Percentiles rank a stretch among this genome's conserved stretches.
Conservation (phyloP, 345 rosid species). For the Zanthoxylum bungeanum region DNA sequence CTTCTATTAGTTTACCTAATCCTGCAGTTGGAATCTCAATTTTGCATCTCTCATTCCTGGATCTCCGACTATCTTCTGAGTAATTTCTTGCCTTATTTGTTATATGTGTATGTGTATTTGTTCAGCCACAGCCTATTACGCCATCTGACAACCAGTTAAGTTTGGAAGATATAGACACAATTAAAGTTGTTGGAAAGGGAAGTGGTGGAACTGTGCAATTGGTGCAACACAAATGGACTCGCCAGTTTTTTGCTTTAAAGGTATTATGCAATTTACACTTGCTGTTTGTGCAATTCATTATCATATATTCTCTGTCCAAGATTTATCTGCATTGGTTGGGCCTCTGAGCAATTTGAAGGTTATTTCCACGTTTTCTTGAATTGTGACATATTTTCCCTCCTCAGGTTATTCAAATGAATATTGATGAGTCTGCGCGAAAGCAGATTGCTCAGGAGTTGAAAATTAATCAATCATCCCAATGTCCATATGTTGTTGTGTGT, state of each 20-base stretch:
- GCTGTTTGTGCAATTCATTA: neutral
- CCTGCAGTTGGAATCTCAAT: neutral
- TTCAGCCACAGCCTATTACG: slow-evolving; percentile 67
- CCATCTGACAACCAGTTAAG: slow-evolving; percentile 73
- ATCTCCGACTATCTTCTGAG: neutral
- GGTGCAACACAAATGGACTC: slow-evolving; percentile 96
- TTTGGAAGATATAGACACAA: slow-evolving; percentile 67
- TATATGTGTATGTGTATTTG: slow-evolving; percentile 2
- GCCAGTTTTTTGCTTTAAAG: slow-evolving; percentile 89
- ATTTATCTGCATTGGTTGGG: neutral
- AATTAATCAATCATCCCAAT: slow-evolving; percentile 74
- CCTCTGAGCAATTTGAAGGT: neutral
- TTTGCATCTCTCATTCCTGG: neutral
- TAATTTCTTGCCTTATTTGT: neutral
- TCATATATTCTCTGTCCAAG: neutral
- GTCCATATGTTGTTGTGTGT: slow-evolving; percentile 76
- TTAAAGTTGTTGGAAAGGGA: slow-evolving; percentile 90
- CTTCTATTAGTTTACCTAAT: neutral
- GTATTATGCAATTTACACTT: slow-evolving; percentile 26
- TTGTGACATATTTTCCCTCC: neutral
- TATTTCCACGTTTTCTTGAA: slow-evolving; percentile 2
- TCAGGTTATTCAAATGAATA: slow-evolving; percentile 78
- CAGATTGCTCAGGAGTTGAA: slow-evolving; percentile 77
- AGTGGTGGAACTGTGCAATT: slow-evolving; percentile 89
- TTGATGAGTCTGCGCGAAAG: slow-evolving; percentile 58